Evolutionary conservation across 106 monocot genomes (phyloP).

Genomic region (Phalaenopsis equestris): DNA sequence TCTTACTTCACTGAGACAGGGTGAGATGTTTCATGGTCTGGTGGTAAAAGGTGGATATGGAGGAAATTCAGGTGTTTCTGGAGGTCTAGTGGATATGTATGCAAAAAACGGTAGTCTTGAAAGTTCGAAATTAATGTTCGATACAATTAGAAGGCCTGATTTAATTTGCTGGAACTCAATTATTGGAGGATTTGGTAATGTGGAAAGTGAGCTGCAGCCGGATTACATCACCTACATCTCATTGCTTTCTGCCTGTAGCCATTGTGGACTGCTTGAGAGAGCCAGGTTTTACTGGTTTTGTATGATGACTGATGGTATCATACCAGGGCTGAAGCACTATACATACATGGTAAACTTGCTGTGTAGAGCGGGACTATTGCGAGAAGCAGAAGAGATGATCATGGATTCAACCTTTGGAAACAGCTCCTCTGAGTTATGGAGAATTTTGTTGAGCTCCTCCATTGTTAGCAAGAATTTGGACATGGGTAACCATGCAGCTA

Average conservation of each 20-base stretch:
- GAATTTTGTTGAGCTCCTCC: slow-evolving; percentile 68
- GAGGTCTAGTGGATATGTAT: slow-evolving; percentile 87
- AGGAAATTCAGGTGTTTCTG: slow-evolving; percentile 47
- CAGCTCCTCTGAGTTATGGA: slow-evolving; percentile 57
- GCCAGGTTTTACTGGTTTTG: slow-evolving; percentile 73
- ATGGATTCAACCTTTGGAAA: slow-evolving; percentile 39
- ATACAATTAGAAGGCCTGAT: slow-evolving; percentile 37
- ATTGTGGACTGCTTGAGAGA: slow-evolving; percentile 60
- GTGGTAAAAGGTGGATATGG: slow-evolving; percentile 63
- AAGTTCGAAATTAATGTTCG: slow-evolving; percentile 41
- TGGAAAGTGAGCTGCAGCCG: slow-evolving; percentile 32
- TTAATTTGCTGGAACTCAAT: slow-evolving; percentile 91
- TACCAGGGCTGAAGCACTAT: slow-evolving; percentile 69
- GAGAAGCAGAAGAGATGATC: slow-evolving; percentile 70
- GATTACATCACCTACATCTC: slow-evolving; percentile 76
- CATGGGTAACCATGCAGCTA: slow-evolving; percentile 49
- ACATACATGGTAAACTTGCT: slow-evolving; percentile 71
- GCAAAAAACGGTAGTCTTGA: slow-evolving; percentile 67
- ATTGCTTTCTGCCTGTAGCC: slow-evolving; percentile 74
- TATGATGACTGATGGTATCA: slow-evolving; percentile 55
- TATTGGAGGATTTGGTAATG: slow-evolving; percentile 64
- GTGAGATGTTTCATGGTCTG: slow-evolving; percentile 53
- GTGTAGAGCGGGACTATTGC: slow-evolving; percentile 49
- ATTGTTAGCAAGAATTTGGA: slow-evolving; percentile 38
- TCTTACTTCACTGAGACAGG: slow-evolving; percentile 52